Evolutionary conservation across 305 asterid species (phyloP), one percentile per base, ranked within the genome.

Genomic region (Stenogyne calaminthoides): DNA sequence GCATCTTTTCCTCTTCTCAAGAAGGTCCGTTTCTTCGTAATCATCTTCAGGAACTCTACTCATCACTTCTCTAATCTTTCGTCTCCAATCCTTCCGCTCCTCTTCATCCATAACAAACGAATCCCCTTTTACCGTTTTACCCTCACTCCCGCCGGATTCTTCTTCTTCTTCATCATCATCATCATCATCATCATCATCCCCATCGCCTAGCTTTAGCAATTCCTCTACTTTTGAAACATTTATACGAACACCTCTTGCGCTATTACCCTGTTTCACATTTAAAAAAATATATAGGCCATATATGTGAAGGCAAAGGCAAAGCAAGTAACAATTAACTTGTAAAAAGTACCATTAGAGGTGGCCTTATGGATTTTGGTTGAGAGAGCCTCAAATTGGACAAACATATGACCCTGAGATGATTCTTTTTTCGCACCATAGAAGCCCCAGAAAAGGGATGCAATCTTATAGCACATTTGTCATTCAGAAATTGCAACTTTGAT

Each of bases 61-160:
- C 39, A 91, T 81, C 67, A 93, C 96, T 67, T 91, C 84, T 77
- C 91, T 85, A 57, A 93, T 93, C 83, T 88, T 88, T 56, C 67
- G 84, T 82, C 98, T 84, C 98, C 97, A 91, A 68, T 91, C 96
- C 80, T 77, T 80, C 67, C 97, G 84, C 90, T 93, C 96, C 2
- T 88, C 89, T 16, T 75, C 90, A 76, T 91, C 89, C 96, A 89
- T 88, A 65, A 78, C 74, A 75, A 78, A 85, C 9, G 82, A 20
- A 67, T 83, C 91, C 76, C 79, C 76, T 18, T 58, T 79, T 71
- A 11, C 71, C 29, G 25, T 73, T 68, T 80, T 76, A 36, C 60
- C 76, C 59, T 76, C 72, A n/a, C 70, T 76, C 55, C 62, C 67
- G 51, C 82, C 57, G 0, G 85, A 79, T 14, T 81, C 86, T 29